These are phyloP conservation scores for Sodiomyces alkalinus DNA, from an alignment of 2,329 filamentous ascomycete genomes.

Conservation along the genomic window DNA sequence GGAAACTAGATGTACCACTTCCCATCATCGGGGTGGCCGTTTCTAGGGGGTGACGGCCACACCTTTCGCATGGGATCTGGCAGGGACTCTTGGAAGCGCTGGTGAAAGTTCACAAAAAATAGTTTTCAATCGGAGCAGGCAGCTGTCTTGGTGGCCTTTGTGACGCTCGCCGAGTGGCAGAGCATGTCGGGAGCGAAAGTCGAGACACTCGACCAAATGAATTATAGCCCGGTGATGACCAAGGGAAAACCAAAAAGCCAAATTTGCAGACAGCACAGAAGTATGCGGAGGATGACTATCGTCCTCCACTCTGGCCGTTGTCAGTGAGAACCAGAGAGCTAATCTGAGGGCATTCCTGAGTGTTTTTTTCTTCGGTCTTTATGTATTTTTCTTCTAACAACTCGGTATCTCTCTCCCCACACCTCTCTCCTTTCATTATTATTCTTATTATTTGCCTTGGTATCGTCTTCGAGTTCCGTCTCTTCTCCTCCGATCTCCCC, in stretches of 20 bases:
- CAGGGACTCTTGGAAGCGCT: constrained; percentile 4
- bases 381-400: constrained; percentile 1
- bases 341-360: constrained; percentile 19
- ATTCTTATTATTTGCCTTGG: no score
- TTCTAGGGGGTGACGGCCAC: constrained; percentile 4
- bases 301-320: constrained; percentile 11
- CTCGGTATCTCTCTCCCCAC: not conserved
- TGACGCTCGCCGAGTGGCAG: constrained; percentile 5
- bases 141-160: constrained; percentile 3
- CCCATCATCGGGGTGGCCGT: no score
- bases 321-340: constrained; percentile 27
- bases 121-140: constrained; percentile 26
- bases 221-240: constrained; percentile 19
- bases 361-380: constrained; percentile 4
- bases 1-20: not conserved
- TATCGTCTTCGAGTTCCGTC: not conserved
- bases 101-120: constrained; percentile 11
- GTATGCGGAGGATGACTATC: constrained; percentile 7
- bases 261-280: constrained; percentile 24
- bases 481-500: not conserved
- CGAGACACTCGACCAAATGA: constrained; percentile 4
- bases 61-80: not conserved
- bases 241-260: constrained; percentile 22
- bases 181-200: no score
- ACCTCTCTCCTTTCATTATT: not conserved